Evolutionary conservation across 495 filamentous ascomycete genomes (phyloP).

Genomic region (Aspergillus saccharolyticus): DNA sequence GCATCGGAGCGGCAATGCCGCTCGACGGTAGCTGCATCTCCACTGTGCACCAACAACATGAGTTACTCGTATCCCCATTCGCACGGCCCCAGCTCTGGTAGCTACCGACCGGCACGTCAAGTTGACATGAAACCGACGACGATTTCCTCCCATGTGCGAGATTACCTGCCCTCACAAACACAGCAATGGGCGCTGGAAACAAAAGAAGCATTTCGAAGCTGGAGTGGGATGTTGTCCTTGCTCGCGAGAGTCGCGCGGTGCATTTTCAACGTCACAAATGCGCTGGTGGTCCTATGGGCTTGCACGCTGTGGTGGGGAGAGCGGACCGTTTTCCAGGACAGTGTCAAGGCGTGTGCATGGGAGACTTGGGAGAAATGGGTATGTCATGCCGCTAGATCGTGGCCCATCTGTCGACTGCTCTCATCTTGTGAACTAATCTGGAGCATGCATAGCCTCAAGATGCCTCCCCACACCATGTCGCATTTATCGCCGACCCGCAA

Average conservation of each 20-base stretch:
- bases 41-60: slow-evolving; percentile 25
- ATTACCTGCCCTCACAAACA: slow-evolving; percentile 17
- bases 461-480: slow-evolving; percentile 77
- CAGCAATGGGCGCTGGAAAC: slow-evolving; percentile 26
- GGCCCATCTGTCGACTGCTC: not conserved
- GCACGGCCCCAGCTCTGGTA: slow-evolving; percentile 24
- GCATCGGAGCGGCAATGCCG: slow-evolving; percentile 19
- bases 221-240: slow-evolving; percentile 13
- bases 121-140: slow-evolving; percentile 10
- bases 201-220: slow-evolving; percentile 8
- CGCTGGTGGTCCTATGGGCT: slow-evolving; percentile 69
- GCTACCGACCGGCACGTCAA: slow-evolving; percentile 27
- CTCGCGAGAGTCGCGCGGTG: slow-evolving; percentile 12
- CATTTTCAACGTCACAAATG: slow-evolving; percentile 57
- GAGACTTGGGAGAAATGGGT: slow-evolving; percentile 90
- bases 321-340: slow-evolving; percentile 63
- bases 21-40: slow-evolving; percentile 7
- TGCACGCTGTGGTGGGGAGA: slow-evolving; percentile 83
- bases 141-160: slow-evolving; percentile 11
- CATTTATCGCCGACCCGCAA: slow-evolving; percentile 94
- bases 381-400: slow-evolving; percentile 25
- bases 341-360: slow-evolving; percentile 73
- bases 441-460: slow-evolving; percentile 53
- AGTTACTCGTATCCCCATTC: slow-evolving; percentile 33
- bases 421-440: slow-evolving; percentile 13